Evolutionary conservation across 345 rosid species (phyloP).

Genomic region (Leavenworthia alabamica): DNA sequence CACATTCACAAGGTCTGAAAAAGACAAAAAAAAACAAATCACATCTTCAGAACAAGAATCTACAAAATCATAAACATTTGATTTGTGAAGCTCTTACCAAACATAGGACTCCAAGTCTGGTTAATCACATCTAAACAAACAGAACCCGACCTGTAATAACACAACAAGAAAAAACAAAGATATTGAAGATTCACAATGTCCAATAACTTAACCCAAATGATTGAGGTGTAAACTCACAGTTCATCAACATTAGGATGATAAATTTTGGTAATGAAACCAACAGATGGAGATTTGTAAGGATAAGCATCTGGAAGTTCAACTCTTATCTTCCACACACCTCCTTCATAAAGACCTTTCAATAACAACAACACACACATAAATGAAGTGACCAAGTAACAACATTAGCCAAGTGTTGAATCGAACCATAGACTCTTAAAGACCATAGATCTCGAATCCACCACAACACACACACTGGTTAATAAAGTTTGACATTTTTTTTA

Average conservation of each 20-base stretch:
- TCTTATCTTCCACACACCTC: slow-evolving; percentile 91
- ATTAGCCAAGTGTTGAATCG: no score
- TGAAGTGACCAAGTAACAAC: no score
- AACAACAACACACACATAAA: neutral
- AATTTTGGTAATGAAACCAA: slow-evolving; percentile 87
- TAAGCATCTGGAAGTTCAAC: slow-evolving; percentile 98
- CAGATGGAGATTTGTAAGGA: slow-evolving; percentile 96
- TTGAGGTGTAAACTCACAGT: slow-evolving; percentile 44
- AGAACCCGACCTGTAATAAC: slow-evolving; percentile 75
- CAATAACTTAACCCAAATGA: no score
- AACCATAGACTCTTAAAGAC: no score
- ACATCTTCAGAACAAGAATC: no score
- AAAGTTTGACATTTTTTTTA: no score
- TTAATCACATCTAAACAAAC: slow-evolving; percentile 95
- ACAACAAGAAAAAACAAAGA: slow-evolving; percentile 1
- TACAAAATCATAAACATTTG: neutral
- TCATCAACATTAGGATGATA: slow-evolving; percentile 99
- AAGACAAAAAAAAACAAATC: no score
- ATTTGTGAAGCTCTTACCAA: slow-evolving; percentile 54
- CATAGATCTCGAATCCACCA: no score
- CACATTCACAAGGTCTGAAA: slow-evolving; percentile 88
- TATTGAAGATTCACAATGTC: no score
- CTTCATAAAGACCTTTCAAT: slow-evolving; percentile 71
- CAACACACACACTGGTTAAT: no score
- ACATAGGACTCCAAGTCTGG: slow-evolving; percentile 98